A percentile compares a stretch with the other conserved stretches of the same genome.
Conservation (phyloP, 192 early-diverging fungal species). For the Gryganskiella cystojenkinii region DNA sequence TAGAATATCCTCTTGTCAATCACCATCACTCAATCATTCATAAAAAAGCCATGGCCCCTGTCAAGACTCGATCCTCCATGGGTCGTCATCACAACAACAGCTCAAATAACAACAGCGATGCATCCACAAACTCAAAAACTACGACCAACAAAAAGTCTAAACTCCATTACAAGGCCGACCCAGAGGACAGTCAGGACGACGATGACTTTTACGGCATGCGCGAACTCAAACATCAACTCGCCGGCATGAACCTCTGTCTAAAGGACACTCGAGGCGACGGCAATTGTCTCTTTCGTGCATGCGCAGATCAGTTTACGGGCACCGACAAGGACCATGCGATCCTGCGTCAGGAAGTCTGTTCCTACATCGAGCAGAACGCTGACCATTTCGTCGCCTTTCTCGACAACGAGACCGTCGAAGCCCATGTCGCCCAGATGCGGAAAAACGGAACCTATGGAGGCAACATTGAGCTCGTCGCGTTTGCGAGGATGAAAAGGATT, state of each 20-base stretch:
- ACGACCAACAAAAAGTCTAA: not conserved
- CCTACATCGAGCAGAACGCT: conserved; percentile 66
- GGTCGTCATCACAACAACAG: no score
- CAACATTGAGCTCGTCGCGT: conserved; percentile 79
- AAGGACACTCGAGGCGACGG: conserved; percentile 80
- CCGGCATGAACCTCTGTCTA: conserved; percentile 61
- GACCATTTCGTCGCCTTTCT: conserved; percentile 74
- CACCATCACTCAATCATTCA: no score
- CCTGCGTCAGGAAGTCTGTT: conserved; percentile 68
- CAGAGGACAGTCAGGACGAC: conserved; percentile 43
- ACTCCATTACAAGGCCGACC: conserved; percentile 37
- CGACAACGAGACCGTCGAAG: conserved; percentile 66
- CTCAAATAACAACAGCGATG: no score
- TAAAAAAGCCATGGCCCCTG: conserved; percentile 16
- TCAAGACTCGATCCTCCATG: conserved; percentile 38
- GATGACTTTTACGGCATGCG: conserved; percentile 55
- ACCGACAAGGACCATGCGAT: conserved; percentile 62
- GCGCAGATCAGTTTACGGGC: conserved; percentile 78
- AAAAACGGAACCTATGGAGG: conserved; percentile 72
- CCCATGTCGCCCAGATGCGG: conserved; percentile 70
- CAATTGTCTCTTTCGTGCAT: conserved; percentile 69
- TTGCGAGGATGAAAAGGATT: conserved; percentile 68
- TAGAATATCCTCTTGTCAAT: no score
- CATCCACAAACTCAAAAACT: conserved; percentile 16
- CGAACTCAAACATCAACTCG: conserved; percentile 64